A percentile compares a stretch with the other conserved stretches of the same genome.
These are phyloP conservation scores for Hemisphaericaspora xylanilytica DNA, from an alignment of 1,139 yeast species.

Conservation along the genomic window DNA sequence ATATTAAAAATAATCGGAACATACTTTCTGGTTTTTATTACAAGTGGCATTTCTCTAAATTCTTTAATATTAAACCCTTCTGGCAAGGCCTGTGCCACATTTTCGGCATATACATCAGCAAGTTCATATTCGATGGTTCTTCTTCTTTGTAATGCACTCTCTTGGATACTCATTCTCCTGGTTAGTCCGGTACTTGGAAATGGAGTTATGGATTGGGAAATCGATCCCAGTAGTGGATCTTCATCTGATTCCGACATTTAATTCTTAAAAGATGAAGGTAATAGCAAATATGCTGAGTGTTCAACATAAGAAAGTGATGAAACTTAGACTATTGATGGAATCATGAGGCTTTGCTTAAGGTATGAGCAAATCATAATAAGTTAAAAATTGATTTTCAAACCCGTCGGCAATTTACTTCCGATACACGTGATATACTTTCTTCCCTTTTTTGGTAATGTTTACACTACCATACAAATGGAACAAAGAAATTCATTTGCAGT, in stretches of 20 bases:
- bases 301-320: neutral
- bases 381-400: too few species aligned
- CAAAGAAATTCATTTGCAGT: too few species aligned
- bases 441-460: too few species aligned
- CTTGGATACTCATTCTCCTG: constrained; percentile 5
- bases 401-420: too few species aligned
- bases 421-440: too few species aligned
- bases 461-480: too few species aligned
- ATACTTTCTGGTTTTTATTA: constrained; percentile 10
- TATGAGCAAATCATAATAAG: too few species aligned
- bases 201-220: neutral
- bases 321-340: neutral
- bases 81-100: constrained; percentile 24
- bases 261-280: neutral
- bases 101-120: constrained; percentile 22
- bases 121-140: constrained; percentile 19
- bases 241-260: neutral
- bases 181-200: neutral
- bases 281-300: neutral
- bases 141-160: constrained; percentile 12
- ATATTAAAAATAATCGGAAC: constrained; percentile 18
- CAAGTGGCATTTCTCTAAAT: constrained; percentile 4
- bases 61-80: constrained; percentile 23
- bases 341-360: neutral
- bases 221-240: neutral